Conservation (phyloP, 2,329 filamentous ascomycete species). For the Alternaria triticimaculans region DNA sequence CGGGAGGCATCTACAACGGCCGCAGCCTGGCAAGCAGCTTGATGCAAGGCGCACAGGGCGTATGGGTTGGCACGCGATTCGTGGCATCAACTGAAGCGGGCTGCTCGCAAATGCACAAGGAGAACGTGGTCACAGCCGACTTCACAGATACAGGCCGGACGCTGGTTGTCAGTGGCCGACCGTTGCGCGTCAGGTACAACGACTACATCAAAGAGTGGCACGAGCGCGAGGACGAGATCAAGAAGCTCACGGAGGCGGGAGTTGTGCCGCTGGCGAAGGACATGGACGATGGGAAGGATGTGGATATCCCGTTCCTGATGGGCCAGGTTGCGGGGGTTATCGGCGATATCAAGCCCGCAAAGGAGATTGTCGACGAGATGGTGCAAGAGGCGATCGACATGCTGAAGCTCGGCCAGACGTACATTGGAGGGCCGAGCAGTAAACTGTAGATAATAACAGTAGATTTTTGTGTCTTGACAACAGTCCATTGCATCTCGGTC, state of each 20-base stretch:
- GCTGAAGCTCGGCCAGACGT: conserved; percentile 47
- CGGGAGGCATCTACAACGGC: conserved; percentile 86
- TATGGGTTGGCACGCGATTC: conserved; percentile 95
- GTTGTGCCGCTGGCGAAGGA: conserved; percentile 84
- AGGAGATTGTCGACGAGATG: conserved; percentile 89
- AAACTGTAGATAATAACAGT: conserved; percentile 37
- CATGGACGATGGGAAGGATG: conserved; percentile 78
- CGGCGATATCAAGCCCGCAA: conserved; percentile 77
- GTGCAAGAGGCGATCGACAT: conserved; percentile 59
- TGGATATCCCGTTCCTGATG: conserved; percentile 91
- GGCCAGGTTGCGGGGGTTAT: conserved; percentile 88
- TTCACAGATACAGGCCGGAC: conserved; percentile 84
- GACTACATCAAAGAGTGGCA: conserved; percentile 87
- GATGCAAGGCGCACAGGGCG: conserved; percentile 86
- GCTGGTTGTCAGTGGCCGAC: conserved; percentile 80
- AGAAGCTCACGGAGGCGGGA: conserved; percentile 75
- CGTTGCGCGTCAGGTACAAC: conserved; percentile 80
- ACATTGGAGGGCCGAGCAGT: conserved; percentile 38
- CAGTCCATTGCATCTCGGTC: conserved; percentile 1
- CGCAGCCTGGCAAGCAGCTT: conserved; percentile 79
- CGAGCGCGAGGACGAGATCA: conserved; percentile 73
- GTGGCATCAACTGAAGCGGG: conserved; percentile 83
- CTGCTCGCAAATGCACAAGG: conserved; percentile 82
- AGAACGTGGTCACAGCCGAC: conserved; percentile 77
- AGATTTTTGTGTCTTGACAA: not conserved